Conservation (phyloP, 345 rosid genomes). For the Rhizophora apiculata region DNA sequence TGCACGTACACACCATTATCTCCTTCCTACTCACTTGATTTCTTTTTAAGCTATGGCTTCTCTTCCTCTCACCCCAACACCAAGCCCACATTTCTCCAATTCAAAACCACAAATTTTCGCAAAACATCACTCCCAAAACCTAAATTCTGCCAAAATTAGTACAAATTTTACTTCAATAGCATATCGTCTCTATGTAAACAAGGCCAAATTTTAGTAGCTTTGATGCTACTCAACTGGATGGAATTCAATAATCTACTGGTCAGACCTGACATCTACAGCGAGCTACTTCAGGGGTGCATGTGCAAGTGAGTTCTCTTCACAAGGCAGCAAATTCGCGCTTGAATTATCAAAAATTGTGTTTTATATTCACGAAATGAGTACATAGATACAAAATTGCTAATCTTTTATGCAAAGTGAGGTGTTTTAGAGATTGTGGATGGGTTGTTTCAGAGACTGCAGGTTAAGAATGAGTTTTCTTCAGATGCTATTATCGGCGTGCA, state of each 20-base stretch:
- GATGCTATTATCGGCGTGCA: slow-evolving; percentile 73
- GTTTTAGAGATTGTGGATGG: slow-evolving; percentile 38
- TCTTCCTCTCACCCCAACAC: slow-evolving; percentile 12
- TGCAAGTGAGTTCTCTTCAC: slow-evolving; percentile 45
- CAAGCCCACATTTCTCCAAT: slow-evolving; percentile 1
- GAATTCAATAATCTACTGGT: slow-evolving; percentile 29
- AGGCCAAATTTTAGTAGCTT: slow-evolving; percentile 57
- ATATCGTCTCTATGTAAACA: slow-evolving; percentile 53
- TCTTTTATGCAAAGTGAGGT: slow-evolving; percentile 64
- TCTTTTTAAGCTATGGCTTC: slow-evolving; percentile 35
- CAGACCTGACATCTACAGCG: slow-evolving; percentile 64
- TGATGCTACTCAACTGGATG: slow-evolving; percentile 52
- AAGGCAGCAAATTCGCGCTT: slow-evolving; percentile 76
- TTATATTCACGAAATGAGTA: no score
- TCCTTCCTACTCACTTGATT: background rate
- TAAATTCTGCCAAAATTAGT: background rate
- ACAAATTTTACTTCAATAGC: slow-evolving; percentile 41
- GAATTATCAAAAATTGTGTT: slow-evolving; percentile 57
- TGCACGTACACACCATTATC: background rate
- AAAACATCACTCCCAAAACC: background rate
- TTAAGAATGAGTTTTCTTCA: slow-evolving; percentile 70
- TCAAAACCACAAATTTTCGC: slow-evolving; percentile 2
- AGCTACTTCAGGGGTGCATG: slow-evolving; percentile 70
- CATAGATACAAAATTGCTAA: slow-evolving; percentile 21
- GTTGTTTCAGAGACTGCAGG: slow-evolving; percentile 43